Percentiles rank a stretch among this genome's conserved stretches.
These are phyloP conservation scores for Penicillium sp. DNA, from an alignment of 2,329 filamentous ascomycete genomes.

Conservation along the genomic window DNA sequence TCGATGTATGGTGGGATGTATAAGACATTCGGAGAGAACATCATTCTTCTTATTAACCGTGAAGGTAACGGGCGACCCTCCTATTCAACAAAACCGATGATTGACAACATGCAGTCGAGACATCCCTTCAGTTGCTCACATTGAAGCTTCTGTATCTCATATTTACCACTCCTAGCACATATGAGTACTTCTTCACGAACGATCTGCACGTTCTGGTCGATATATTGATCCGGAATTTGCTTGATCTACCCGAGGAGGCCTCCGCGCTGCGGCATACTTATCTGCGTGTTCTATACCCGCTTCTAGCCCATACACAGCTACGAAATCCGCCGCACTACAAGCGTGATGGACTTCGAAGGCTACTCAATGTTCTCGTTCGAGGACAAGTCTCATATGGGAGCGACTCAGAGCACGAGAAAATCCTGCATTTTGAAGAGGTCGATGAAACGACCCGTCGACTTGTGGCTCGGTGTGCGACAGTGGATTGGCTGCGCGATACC, in stretches of 20 bases:
- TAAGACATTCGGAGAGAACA: slow-evolving; percentile 95
- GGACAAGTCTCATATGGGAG: slow-evolving; percentile 65
- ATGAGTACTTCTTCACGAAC: slow-evolving; percentile 99
- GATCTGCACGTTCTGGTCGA: slow-evolving; percentile 91
- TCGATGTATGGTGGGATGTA: slow-evolving; percentile 76
- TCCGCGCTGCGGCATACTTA: slow-evolving; percentile 81
- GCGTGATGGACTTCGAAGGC: slow-evolving; percentile 72
- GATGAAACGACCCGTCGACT: slow-evolving; percentile 51
- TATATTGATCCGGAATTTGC: slow-evolving; percentile 93
- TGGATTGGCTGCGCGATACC: slow-evolving; percentile 45
- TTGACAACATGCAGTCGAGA: slow-evolving; percentile 59
- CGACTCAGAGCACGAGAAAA: slow-evolving; percentile 44
- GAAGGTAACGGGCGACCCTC: slow-evolving; percentile 56
- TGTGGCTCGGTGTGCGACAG: slow-evolving; percentile 46
- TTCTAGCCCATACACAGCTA: slow-evolving; percentile 88
- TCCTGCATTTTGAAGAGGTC: slow-evolving; percentile 50
- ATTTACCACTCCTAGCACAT: slow-evolving; percentile 86
- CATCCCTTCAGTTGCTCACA: slow-evolving; percentile 91
- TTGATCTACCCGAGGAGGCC: slow-evolving; percentile 85
- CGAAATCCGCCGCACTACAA: slow-evolving; percentile 88
- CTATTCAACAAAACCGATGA: background rate
- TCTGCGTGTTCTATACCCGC: slow-evolving; percentile 83
- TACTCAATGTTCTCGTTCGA: slow-evolving; percentile 70
- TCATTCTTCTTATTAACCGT: slow-evolving; percentile 90
- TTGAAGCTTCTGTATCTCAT: slow-evolving; percentile 92